Evolutionary conservation across 2,329 filamentous ascomycete species (phyloP), one percentile per base, ranked within the genome.

Genomic region (Colletotrichum sp.): DNA sequence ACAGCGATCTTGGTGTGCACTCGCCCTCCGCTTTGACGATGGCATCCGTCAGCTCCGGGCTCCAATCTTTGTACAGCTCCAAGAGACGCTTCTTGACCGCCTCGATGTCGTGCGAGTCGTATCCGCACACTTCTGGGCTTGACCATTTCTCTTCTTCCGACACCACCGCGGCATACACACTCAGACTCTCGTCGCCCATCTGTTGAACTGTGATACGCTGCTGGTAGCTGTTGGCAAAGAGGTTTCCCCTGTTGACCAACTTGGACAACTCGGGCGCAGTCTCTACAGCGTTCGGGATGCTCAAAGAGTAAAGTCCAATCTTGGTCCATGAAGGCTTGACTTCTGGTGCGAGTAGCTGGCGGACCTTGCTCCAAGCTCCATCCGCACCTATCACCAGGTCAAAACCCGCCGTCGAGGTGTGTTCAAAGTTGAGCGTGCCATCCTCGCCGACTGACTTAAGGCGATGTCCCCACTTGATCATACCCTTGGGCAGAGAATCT

Each of bases 161-260:
- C 4, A 85, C 84, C 19, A 83, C 83, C 16, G 82, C 79, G 13
- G 85, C 80, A 67, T 82, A 85, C 78, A 88, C 80, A 70, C 83
- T 82, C 30, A 91, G 78, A 77, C 85, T 87, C 11, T 87, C 88
- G 72, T 91, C 86, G 44, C 90, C 90, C 80, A 86, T 82, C 25
- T 86, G 84, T 69, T 85, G 81, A 15, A 85, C 72, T 5, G 82
- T 78, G 15, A 91, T 72, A 44, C 84, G 83, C 68, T 84, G 82
- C 12, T 86, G 86, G 28, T 88, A 86, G 15, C 81, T 81, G 73
- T 85, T 83, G 4, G 83, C 84, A 77, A 90, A 90, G 19, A 87
- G 30, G 76, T 82, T 87, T 15, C 89, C 90, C 6, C 86, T 81
- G 67, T 90, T 89, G 63, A 90, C 85, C 8, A 86, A 79, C 67